These are phyloP conservation scores for Macrotyloma uniflorum DNA, from an alignment of 306 rosid species.

Conservation along the genomic window DNA sequence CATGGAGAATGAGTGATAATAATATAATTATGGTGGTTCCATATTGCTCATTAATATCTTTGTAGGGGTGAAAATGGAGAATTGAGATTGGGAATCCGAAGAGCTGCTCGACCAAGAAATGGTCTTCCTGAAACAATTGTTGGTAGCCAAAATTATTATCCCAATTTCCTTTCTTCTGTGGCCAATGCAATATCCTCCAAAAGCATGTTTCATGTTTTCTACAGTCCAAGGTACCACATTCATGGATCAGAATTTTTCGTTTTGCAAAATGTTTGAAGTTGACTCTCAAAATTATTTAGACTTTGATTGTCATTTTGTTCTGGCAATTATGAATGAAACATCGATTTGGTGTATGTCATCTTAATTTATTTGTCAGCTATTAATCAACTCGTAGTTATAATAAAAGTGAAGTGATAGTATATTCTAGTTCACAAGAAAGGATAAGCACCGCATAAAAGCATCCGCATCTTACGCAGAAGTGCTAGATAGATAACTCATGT, in stretches of 20 bases:
- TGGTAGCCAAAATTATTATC: conserved; percentile 70
- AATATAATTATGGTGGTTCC: not conserved
- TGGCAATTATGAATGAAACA: conserved; percentile 12
- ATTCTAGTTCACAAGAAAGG: not conserved
- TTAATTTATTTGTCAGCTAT: not conserved
- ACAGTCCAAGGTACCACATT: conserved; percentile 82
- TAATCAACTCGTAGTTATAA: not conserved
- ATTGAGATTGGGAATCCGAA: conserved; percentile 90
- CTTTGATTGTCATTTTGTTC: conserved; percentile 3
- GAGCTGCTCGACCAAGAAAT: conserved; percentile 83
- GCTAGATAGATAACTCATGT: not conserved
- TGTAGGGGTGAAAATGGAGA: conserved; percentile 95
- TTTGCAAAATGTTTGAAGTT: conserved; percentile 3
- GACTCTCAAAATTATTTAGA: not conserved
- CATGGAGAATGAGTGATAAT: conserved; percentile 16
- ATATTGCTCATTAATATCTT: conserved; percentile 33
- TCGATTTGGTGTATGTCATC: conserved; percentile 1
- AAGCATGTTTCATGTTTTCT: conserved; percentile 91
- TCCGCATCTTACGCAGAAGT: not conserved
- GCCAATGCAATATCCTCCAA: conserved; percentile 81
- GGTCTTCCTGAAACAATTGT: conserved; percentile 86
- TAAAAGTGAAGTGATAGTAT: conserved; percentile 14
- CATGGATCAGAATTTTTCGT: conserved; percentile 18
- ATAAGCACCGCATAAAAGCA: not conserved
- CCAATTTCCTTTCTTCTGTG: conserved; percentile 67